Base-by-base conservation (phyloP, 768 basidiomycete species). In the Macrolepiota albuminosa region DNA sequence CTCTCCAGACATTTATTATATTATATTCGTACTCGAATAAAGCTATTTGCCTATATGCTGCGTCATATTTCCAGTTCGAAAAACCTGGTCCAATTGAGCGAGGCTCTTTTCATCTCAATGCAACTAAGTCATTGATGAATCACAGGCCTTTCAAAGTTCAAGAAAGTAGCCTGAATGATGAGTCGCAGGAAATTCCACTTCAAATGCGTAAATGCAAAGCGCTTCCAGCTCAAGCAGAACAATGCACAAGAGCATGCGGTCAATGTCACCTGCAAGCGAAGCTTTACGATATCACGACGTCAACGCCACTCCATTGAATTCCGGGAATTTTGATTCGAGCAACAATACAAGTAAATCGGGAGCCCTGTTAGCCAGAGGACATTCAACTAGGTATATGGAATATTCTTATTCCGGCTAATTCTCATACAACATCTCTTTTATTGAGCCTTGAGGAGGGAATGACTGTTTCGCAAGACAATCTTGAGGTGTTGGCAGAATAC, bases 141-240 rank as follows among this genome's bases (percentile, higher is more conserved):
- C 2, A 13, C 18, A 48, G 56, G 6, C 7, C 33, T 26, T 16
- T 21, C 4, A 21, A 11, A 6, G 24, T 10, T 21, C 18, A 47
- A 36, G 4, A n/a, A 6, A 48, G 26, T 29, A 18, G 8, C 6
- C 42, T 10, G 39, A 7, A 29, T 4, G 14, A 56, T 8, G 6
- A 48, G 9, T 18, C 43, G n/a, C 26, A 54, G 11, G 33, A 56
- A 13, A 1, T 9, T 29, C 2, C 29, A 50, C 43, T 54, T 49
- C 56, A 61, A 51, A n/a, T 36, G 14, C 43, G 31, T 14, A 63
- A 62, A 58, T 63, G 63, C 48, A 64, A 60, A 57, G 31, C 45
- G 10, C 26, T 26, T 40, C 14, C 31, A 10, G 6, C 34, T 42
- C 53, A 53, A 48, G n/a, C 16, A 18, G 50, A 54, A 26, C 53